Percentiles rank a stretch among this genome's conserved stretches.
These are phyloP conservation scores for Xylaria palmicola DNA, from an alignment of 495 filamentous ascomycete genomes.

Conservation along the genomic window DNA sequence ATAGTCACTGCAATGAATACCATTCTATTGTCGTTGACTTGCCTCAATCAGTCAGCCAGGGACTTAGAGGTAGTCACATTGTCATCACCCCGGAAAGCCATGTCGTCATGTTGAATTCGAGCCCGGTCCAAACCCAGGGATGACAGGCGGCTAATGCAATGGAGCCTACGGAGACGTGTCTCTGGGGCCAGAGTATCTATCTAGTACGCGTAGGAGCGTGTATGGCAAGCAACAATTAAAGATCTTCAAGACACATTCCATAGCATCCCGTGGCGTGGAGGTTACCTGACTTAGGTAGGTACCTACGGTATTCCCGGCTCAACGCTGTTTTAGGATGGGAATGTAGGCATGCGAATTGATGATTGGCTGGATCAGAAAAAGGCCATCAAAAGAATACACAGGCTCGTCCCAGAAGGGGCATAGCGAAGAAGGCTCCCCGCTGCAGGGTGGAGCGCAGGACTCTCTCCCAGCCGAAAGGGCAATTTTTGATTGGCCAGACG, in stretches of 20 bases:
- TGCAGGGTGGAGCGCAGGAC: conserved; percentile 1
- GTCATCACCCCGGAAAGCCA: neutral
- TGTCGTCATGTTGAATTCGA: conserved; percentile 1
- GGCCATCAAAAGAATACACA: neutral
- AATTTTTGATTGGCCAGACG: conserved; percentile 6
- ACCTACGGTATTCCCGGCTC: neutral
- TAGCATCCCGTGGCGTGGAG: too few species aligned
- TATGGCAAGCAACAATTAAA: neutral
- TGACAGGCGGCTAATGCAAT: too few species aligned
- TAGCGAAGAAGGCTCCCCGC: neutral
- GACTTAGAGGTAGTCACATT: neutral
- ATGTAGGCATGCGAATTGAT: conserved; percentile 23
- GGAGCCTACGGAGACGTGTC: neutral
- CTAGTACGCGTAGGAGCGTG: too few species aligned
- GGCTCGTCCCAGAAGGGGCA: conserved; percentile 4
- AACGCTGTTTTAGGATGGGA: neutral
- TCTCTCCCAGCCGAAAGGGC: neutral
- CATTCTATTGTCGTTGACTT: too few species aligned
- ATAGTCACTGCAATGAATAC: too few species aligned
- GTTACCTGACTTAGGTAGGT: too few species aligned
- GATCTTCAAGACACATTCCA: too few species aligned
- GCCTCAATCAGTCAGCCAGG: too few species aligned
- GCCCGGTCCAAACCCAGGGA: too few species aligned
- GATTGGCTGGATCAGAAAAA: conserved; percentile 24
- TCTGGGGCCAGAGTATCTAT: too few species aligned